These are phyloP conservation scores for Trifolium pratense DNA, from an alignment of 306 rosid genomes.

Conservation along the genomic window DNA sequence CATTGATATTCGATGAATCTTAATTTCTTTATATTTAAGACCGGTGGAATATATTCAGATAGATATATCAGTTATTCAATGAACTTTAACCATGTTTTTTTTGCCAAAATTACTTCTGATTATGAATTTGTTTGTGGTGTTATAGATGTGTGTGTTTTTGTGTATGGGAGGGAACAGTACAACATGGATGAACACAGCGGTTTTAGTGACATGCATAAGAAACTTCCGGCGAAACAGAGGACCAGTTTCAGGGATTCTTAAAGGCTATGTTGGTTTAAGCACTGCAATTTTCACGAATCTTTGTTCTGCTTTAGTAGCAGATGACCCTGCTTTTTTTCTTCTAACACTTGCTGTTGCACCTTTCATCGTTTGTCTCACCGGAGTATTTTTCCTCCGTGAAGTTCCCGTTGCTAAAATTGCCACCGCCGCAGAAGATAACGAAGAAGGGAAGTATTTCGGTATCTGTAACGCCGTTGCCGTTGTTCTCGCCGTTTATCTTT, in stretches of 20 bases:
- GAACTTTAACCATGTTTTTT: too few relatives aligned
- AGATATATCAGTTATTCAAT: background rate
- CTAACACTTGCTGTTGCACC: constrained; percentile 74
- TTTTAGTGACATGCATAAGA: constrained; percentile 76
- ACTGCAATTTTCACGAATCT: constrained; percentile 90
- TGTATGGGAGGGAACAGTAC: constrained; percentile 98
- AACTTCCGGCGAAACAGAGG: constrained; percentile 82
- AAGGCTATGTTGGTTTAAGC: constrained; percentile 86
- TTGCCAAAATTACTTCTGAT: background rate
- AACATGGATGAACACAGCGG: constrained; percentile 99
- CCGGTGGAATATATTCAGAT: too few relatives aligned
- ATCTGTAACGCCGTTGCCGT: constrained; percentile 69
- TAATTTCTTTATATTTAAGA: too few relatives aligned
- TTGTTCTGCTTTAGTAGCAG: constrained; percentile 69
- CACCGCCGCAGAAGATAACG: constrained; percentile 45
- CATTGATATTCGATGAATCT: too few relatives aligned
- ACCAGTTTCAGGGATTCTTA: constrained; percentile 82
- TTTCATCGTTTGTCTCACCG: constrained; percentile 70
- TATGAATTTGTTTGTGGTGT: background rate
- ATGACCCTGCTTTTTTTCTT: constrained; percentile 68
- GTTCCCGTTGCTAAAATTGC: constrained; percentile 39
- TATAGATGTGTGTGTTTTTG: constrained; percentile 67
- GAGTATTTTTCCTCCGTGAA: constrained; percentile 83
- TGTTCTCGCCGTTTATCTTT: constrained; percentile 64
- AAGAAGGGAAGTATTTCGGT: constrained; percentile 66